These are phyloP conservation scores for Cardamine chenopodiifolia DNA, from an alignment of 345 rosid species.

Conservation along the genomic window DNA sequence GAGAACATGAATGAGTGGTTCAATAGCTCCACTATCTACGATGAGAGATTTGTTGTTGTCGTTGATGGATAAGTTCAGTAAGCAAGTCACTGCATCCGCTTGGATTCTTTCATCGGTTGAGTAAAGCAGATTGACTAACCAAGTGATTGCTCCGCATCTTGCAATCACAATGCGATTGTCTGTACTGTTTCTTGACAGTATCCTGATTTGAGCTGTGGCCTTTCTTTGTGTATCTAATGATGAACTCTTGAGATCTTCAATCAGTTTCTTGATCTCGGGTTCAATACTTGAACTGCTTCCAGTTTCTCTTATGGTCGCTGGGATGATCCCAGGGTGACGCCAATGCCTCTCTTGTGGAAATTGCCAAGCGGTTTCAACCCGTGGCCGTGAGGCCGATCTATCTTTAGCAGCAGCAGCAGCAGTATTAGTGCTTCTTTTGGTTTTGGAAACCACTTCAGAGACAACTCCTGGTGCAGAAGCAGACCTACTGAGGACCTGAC, in stretches of 20 bases:
- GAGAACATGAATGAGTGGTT: constrained; percentile 78
- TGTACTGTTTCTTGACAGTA: constrained; percentile 76
- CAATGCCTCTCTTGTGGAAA: constrained; percentile 61
- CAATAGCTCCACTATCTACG: constrained; percentile 72
- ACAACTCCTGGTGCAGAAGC: constrained; percentile 60
- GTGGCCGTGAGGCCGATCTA: background rate
- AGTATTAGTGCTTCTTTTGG: constrained; percentile 39
- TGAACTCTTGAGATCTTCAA: constrained; percentile 64
- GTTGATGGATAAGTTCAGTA: constrained; percentile 83
- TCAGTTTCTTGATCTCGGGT: constrained; percentile 62
- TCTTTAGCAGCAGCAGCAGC: constrained; percentile 12
- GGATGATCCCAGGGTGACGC: constrained; percentile 64
- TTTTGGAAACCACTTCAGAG: constrained; percentile 49
- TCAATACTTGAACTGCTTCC: constrained; percentile 80
- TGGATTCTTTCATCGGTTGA: constrained; percentile 61
- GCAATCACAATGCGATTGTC: constrained; percentile 83
- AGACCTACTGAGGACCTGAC: constrained; percentile 58
- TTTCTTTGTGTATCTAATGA: constrained; percentile 66
- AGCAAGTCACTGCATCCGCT: constrained; percentile 86
- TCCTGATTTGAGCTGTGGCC: constrained; percentile 61
- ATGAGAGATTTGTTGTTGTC: constrained; percentile 77
- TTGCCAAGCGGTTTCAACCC: constrained; percentile 44
- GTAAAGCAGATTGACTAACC: constrained; percentile 62
- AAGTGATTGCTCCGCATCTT: constrained; percentile 64
- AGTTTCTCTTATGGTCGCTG: constrained; percentile 63